phyloP scores from a whole-genome alignment of 805 yeast species.

The Starmerella geochares region DNA sequence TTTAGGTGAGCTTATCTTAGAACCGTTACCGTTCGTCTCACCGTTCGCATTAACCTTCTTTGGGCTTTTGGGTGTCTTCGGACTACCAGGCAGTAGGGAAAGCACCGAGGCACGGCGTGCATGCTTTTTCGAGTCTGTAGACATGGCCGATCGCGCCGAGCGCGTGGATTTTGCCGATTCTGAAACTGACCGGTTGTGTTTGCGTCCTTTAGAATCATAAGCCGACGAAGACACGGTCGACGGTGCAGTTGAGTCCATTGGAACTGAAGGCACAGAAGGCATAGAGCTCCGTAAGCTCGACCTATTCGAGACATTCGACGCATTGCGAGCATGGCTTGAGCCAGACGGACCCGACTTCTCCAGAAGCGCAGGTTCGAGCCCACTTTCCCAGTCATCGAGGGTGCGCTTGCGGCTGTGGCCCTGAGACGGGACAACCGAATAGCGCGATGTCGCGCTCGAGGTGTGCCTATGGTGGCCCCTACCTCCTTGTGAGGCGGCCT shows the following conservation, averaged over 20 bases:
- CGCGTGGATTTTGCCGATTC: constrained; percentile 5
- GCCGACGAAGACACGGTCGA: constrained; percentile 1
- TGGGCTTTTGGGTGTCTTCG: constrained; percentile 22
- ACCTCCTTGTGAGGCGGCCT: constrained; percentile 11
- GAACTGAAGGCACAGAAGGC: constrained; percentile 1
- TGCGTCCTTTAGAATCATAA: not conserved
- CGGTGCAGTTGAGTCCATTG: not conserved
- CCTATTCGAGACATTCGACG: not conserved
- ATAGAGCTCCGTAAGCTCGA: constrained; percentile 8
- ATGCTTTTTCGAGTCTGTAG: constrained; percentile 20
- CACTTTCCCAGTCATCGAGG: constrained; percentile 15
- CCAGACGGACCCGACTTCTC: not conserved
- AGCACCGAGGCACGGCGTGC: constrained; percentile 18
- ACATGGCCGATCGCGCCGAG: not conserved
- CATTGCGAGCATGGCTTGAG: constrained; percentile 6
- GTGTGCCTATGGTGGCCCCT: constrained; percentile 18
- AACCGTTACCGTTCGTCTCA: not conserved
- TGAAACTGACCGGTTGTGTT: not conserved
- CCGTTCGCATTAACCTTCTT: not conserved
- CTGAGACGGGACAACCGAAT: constrained; percentile 9
- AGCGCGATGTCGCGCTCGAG: constrained; percentile 18
- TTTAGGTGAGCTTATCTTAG: not conserved
- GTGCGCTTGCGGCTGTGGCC: constrained; percentile 15
- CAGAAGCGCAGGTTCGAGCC: constrained; percentile 7
- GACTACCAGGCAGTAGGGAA: constrained; percentile 14